phyloP scores from a whole-genome alignment of 2,329 filamentous ascomycete genomes.

The Dactylellina haptotyla region DNA sequence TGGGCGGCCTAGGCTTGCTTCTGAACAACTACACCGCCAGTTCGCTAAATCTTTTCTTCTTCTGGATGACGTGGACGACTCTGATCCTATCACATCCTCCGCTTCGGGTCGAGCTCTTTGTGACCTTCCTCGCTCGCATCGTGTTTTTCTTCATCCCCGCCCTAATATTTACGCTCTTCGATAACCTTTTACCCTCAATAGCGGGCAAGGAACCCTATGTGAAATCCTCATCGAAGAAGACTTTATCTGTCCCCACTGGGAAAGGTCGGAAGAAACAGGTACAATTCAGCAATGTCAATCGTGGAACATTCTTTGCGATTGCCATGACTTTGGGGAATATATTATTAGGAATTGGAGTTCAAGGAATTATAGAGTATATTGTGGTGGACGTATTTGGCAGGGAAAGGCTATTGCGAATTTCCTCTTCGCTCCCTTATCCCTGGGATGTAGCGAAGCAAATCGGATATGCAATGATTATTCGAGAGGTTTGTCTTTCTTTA shows the following conservation, averaged over 20 bases:
- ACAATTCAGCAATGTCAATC: conserved; percentile 54
- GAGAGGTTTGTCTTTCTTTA: conserved; percentile 65
- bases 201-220: conserved; percentile 68
- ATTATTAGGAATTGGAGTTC: conserved; percentile 66
- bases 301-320: conserved; percentile 63
- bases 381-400: conserved; percentile 67
- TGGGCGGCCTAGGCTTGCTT: conserved; percentile 72
- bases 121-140: conserved; percentile 73
- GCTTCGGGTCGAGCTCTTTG: conserved; percentile 78
- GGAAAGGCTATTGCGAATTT: conserved; percentile 69
- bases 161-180: conserved; percentile 76
- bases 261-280: conserved; percentile 60
- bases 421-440: conserved; percentile 71
- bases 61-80: conserved; percentile 89
- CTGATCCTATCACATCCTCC: conserved; percentile 80
- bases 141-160: conserved; percentile 79
- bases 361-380: conserved; percentile 68
- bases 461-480: conserved; percentile 66
- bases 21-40: conserved; percentile 76
- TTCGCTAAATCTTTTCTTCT: conserved; percentile 84
- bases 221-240: conserved; percentile 63
- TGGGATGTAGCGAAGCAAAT: conserved; percentile 70
- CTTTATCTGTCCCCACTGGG: conserved; percentile 64
- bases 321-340: conserved; percentile 69
- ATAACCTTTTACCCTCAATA: conserved; percentile 75